Base-by-base conservation (phyloP, 768 basidiomycete genomes). In the Hericium erinaceus region DNA sequence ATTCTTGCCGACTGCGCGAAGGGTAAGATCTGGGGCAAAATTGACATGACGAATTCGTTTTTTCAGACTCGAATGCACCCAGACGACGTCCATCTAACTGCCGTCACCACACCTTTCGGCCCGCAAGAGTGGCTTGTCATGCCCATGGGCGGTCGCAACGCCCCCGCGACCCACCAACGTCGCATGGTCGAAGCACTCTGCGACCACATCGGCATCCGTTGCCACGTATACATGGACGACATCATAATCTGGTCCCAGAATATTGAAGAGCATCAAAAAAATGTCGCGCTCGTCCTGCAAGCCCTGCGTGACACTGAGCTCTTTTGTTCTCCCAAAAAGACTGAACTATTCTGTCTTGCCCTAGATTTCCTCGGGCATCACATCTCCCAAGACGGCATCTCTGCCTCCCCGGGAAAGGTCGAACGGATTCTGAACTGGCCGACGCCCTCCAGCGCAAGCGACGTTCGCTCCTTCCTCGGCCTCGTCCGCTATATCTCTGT, bases 21-120 rank as follows among this genome's bases (percentile, higher is more conserved):
- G 46, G 74, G 74, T 0, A 68, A 65, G 18, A 61, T 74, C 0
- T 78, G 67, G 57, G 69, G 63, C 0, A 73, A 68, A 16, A 66
- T 78, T 1, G 71, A 78, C 52, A 75, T 75, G 69, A 73, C 71
- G n/a, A 68, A 74, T 37, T 64, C 70, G 0, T 77, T 75, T 49
- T 75, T 74, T 53, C 75, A 76, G 56, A 75, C 68, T 0, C 53
- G 64, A 0, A 59, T 73, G 0, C 64, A 71, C n/a, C 65, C 62
- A 0, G 68, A 72, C 2, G 59, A 72, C 22, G 60, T 74, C 0
- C 46, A 59, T 0, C 65, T 68, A 18, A 77, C 74, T 0, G 75
- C 74, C 0, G 72, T 78, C 60, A 60, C 0, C 24, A 79, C 74
- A 0, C 75, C 70, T 0, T 71, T 71, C 24, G 74, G 78, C 0